Percentiles rank a stretch among this genome's conserved stretches.
These are phyloP conservation scores for Cyberlindnera americana DNA, from an alignment of 805 yeast species.

Conservation along the genomic window DNA sequence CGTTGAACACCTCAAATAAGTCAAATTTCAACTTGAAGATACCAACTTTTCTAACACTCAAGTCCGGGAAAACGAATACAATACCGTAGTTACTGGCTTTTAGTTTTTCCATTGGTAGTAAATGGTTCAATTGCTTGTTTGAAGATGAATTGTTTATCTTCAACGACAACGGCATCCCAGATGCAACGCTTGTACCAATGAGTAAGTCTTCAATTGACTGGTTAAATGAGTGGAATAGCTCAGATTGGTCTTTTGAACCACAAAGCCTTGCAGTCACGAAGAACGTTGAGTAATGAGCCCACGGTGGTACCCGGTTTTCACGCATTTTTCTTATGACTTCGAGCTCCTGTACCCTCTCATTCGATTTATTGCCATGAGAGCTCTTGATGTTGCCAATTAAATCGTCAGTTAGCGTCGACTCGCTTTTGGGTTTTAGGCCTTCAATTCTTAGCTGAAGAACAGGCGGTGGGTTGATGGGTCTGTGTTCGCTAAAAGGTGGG, in stretches of 20 bases:
- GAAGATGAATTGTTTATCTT: slow-evolving; percentile 14
- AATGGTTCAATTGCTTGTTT: slow-evolving; percentile 8
- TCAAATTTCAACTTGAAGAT: slow-evolving; percentile 26
- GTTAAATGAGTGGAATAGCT: slow-evolving; percentile 8
- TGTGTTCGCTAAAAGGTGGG: slow-evolving; percentile 30
- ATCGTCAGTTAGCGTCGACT: slow-evolving; percentile 13
- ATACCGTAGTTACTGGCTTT: slow-evolving; percentile 24
- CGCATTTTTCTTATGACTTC: slow-evolving; percentile 18
- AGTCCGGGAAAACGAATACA: slow-evolving; percentile 31
- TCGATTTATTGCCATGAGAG: slow-evolving; percentile 13
- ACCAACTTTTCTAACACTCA: slow-evolving; percentile 29
- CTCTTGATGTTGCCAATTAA: slow-evolving; percentile 8
- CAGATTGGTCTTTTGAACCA: slow-evolving; percentile 9
- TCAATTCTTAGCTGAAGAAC: slow-evolving; percentile 26
- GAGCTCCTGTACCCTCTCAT: slow-evolving; percentile 22
- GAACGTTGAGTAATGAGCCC: slow-evolving; percentile 29
- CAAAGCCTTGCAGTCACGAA: slow-evolving; percentile 23
- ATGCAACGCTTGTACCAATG: slow-evolving; percentile 24
- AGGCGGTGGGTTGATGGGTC: slow-evolving; percentile 34
- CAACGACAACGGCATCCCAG: slow-evolving; percentile 26
- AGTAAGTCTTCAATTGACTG: slow-evolving; percentile 19
- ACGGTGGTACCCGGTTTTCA: slow-evolving; percentile 20
- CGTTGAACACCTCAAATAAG: slow-evolving; percentile 27
- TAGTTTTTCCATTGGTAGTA: slow-evolving; percentile 17
- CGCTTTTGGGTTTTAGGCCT: slow-evolving; percentile 11